Base-by-base conservation (phyloP, 75 land plant genomes). In the Gnetum montanum region DNA sequence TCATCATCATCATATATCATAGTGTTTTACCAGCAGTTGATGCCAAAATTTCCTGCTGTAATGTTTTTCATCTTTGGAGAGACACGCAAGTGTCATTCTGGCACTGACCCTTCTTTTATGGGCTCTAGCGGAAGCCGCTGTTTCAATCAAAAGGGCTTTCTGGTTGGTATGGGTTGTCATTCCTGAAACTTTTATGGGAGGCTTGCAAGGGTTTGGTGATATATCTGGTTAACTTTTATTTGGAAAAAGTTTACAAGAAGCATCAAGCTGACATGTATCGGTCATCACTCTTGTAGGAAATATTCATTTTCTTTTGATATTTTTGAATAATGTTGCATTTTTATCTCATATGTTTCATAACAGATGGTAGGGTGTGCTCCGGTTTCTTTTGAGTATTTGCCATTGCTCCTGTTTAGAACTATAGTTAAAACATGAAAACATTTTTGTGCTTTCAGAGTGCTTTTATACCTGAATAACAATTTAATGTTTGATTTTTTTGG, bases 41-140 rank as follows among this genome's bases (percentile, higher is more conserved):
- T 34, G 51, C 16, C 1, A 41, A 15, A 53, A 53, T 20, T 20
- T 8, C 29, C 33, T 13, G 11, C 55, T 53, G 35, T 34, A 31
- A 20, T 20, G 34, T 33, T 33, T 22, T 53, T 25, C 31, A 15
- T 15, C 43, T n/a, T n/a, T n/a, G 13, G 25, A 27, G 34, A 53
- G 37, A 30, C 55, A 53, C 55, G 55, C 55, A 53, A 53, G 55
- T 53, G 55, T 53, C 55, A 34, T 53, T 53, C 23, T 53, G 37
- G 37, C 31, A 53, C 55, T 53, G 34, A 53, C 55, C 55, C 37
- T 18, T 18, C 36, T 33, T 24, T 26, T 31, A 10, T 13, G 34
- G 19, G 33, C 34, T 36, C 22, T 53, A 53, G 13, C 22, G 23
- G 55, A 31, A 6, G 16, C 31, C 19, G n/a, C 55, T 33, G 37